A percentile compares a stretch with the other conserved stretches of the same genome.
phyloP scores from a whole-genome alignment of 345 rosid species.

The Rhodamnia rubescens region DNA sequence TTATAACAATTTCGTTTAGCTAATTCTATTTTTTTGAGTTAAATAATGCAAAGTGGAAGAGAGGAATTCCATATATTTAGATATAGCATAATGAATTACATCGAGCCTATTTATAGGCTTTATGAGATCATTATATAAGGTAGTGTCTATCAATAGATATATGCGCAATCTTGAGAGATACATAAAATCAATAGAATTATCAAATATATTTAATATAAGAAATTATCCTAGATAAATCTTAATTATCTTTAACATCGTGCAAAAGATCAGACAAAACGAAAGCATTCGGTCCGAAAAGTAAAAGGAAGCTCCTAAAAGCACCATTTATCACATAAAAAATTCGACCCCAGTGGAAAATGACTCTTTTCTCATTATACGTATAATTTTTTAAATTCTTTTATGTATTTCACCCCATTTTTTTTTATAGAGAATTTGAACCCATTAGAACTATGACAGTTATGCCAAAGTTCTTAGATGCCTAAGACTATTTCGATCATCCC shows the following conservation, averaged over 20 bases:
- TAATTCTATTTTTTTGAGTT: not conserved
- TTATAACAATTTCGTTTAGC: fast-evolving
- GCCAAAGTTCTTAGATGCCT: not conserved
- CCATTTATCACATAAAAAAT: fast-evolving
- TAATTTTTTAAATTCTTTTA: not conserved
- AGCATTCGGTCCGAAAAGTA: too few species aligned
- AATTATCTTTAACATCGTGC: not conserved
- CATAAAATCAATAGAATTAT: too few species aligned
- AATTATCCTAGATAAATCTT: too few species aligned
- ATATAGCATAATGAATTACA: too few species aligned
- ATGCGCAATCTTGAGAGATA: too few species aligned
- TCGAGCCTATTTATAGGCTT: too few species aligned
- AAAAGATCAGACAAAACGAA: too few species aligned
- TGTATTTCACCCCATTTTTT: not conserved
- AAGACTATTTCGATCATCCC: not conserved
- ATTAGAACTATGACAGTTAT: not conserved
- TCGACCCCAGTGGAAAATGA: not conserved
- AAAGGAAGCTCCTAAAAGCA: fast-evolving
- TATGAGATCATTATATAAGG: too few species aligned
- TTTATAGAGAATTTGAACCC: not conserved
- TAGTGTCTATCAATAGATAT: too few species aligned
- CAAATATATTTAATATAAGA: too few species aligned
- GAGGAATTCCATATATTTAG: too few species aligned
- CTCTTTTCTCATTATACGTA: not conserved
- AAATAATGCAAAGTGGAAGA: too few species aligned